A percentile compares a stretch with the other conserved stretches of the same genome.
Evolutionary conservation across 164 flowering plant species (phyloP).

Genomic region (Kalanchoe fedtschenkoi): DNA sequence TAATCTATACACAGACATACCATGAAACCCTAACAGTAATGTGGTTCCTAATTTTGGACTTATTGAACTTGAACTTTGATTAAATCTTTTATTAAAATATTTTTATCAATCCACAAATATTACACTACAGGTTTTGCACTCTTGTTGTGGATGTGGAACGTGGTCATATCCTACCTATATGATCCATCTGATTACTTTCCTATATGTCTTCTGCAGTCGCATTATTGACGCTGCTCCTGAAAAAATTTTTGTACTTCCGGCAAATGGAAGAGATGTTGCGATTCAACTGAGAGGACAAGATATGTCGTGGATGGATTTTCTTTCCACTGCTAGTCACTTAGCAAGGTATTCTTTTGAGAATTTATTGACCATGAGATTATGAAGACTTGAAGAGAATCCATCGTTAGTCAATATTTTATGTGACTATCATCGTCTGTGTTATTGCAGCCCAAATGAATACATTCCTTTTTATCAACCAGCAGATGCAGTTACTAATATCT

Average conservation of each 20-base stretch:
- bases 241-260: constrained; percentile 72
- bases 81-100: too few species aligned
- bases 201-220: constrained; percentile 46
- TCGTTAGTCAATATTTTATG: too few species aligned
- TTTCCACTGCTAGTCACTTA: constrained; percentile 27
- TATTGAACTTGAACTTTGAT: too few species aligned
- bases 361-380: neutral
- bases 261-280: constrained; percentile 41
- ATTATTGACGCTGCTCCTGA: constrained; percentile 57
- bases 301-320: constrained; percentile 66
- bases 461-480: constrained; percentile 52
- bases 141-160: too few species aligned
- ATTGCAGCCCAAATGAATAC: constrained; percentile 41
- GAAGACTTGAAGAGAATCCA: too few species aligned
- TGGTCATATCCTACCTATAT: too few species aligned
- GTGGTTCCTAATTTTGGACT: too few species aligned
- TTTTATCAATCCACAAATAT: too few species aligned
- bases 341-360: constrained; percentile 37
- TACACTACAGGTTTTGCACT: too few species aligned
- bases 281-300: constrained; percentile 61
- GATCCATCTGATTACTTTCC: neutral
- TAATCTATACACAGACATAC: too few species aligned
- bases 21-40: too few species aligned
- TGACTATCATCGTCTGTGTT: too few species aligned
- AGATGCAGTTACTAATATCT: constrained; percentile 56